Percentiles rank a stretch among this genome's conserved stretches.
Evolutionary conservation across 495 filamentous ascomycete species (phyloP).

Genomic region (Neurospora terricola): DNA sequence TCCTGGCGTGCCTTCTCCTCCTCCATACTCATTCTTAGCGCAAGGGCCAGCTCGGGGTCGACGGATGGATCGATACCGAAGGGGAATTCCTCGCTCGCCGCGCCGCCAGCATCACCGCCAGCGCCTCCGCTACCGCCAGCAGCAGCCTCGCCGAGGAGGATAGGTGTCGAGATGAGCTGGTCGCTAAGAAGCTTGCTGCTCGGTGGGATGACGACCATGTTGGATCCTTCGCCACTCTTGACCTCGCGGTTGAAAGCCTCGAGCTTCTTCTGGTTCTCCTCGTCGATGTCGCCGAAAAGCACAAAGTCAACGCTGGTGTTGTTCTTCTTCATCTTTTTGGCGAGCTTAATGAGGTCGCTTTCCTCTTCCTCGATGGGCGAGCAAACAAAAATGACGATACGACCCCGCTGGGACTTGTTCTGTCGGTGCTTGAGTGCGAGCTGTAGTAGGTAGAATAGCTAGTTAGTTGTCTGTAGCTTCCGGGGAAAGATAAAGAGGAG

Average conservation of each 20-base stretch:
- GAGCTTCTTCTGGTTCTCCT: constrained; percentile 77
- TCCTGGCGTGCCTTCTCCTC: constrained; percentile 89
- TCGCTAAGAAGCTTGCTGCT: constrained; percentile 87
- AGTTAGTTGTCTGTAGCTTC: not conserved
- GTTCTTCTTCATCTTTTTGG: constrained; percentile 97
- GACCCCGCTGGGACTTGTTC: constrained; percentile 89
- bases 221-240: constrained; percentile 72
- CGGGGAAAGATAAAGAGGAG: not conserved
- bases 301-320: constrained; percentile 87
- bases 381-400: constrained; percentile 93
- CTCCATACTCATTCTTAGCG: constrained; percentile 95
- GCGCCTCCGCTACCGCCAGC: constrained; percentile 35
- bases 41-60: constrained; percentile 89
- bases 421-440: constrained; percentile 96
- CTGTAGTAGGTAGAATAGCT: constrained; percentile 30
- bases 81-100: constrained; percentile 41
- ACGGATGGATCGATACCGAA: constrained; percentile 71
- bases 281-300: constrained; percentile 85
- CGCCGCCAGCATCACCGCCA: constrained; percentile 47
- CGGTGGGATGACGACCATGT: constrained; percentile 84
- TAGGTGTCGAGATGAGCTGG: constrained; percentile 82
- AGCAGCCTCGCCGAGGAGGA: constrained; percentile 68
- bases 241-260: constrained; percentile 87
- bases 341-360: constrained; percentile 77
- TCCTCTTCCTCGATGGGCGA: constrained; percentile 83